Evolutionary conservation across 2,329 filamentous ascomycete species (phyloP), one percentile per base, ranked within the genome.

Genomic region (Ophiostoma himal-ulmi): DNA sequence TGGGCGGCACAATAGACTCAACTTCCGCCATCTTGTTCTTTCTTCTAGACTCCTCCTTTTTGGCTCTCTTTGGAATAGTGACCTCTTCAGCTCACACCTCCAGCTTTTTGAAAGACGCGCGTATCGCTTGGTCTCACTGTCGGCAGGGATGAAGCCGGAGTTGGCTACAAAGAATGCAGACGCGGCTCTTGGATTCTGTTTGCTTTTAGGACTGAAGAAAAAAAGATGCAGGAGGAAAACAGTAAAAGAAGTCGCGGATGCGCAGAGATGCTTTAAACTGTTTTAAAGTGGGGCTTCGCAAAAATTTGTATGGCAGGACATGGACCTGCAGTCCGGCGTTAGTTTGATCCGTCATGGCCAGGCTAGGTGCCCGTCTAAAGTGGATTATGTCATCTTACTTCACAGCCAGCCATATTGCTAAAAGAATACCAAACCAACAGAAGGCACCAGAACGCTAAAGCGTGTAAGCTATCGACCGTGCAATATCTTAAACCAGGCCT

Each of bases 1-100:
- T 70, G 5, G 68, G 26, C 26, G 74, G 73, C 48, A 73, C 68
- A 17, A 67, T 57, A 36, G 57, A 13, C 37, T 68, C 67, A 37
- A 62, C 67, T 68, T 69, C 48, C 36, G 71, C 69, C 72, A 70
- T 72, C 14, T 14, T 30, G 44, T 5, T 65, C 39, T 26, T 41
- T 17, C 30, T 54, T 20, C n/a, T 30, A 20, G 62, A 36, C 10
- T 64, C 17, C 34, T 37, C 37, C 3, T 39, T 7, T 57, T n/a
- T 6, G n/a, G n/a, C 54, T 62, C 26, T 30, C 26, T 17, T 34
- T 34, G 3, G 57, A 17, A 13, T 30, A 1, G n/a, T 8, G 34
- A 30, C 26, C 26, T 20, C 20, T 14, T 34, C 57, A 34, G 26
- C 54, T 60, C 34, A 65, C 62, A 39, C 10, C 60, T 26, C 62